These are phyloP conservation scores for Fusarium brevicatenulatum DNA, from an alignment of 2,329 filamentous ascomycete species.

Conservation along the genomic window DNA sequence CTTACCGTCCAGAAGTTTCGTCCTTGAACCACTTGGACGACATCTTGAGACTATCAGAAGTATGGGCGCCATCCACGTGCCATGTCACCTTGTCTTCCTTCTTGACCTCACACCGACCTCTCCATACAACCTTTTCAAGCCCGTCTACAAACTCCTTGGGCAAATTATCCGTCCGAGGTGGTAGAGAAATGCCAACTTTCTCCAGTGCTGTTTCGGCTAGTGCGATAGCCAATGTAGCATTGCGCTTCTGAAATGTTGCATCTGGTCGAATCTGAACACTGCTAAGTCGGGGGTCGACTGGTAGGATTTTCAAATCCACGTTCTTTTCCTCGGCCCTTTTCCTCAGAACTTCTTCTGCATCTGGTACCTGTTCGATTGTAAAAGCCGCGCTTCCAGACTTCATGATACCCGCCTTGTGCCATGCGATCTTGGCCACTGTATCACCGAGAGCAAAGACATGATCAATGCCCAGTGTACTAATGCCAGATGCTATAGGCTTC, in stretches of 20 bases:
- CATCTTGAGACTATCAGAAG: conserved; percentile 85
- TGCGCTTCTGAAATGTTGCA: conserved; percentile 68
- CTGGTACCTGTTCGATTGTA: conserved; percentile 62
- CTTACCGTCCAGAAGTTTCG: conserved; percentile 53
- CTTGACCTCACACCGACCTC: conserved; percentile 79
- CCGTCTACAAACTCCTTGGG: conserved; percentile 75
- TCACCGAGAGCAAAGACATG: conserved; percentile 71
- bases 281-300: conserved; percentile 57
- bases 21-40: conserved; percentile 83
- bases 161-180: conserved; percentile 50
- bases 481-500: conserved; percentile 66
- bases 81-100: conserved; percentile 70
- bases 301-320: conserved; percentile 59
- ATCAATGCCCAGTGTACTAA: conserved; percentile 75
- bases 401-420: conserved; percentile 80
- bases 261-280: conserved; percentile 61
- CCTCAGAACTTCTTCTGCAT: conserved; percentile 57
- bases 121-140: conserved; percentile 78
- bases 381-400: conserved; percentile 69
- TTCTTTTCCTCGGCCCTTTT: conserved; percentile 63
- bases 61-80: conserved; percentile 95
- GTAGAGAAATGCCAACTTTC: conserved; percentile 54
- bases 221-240: conserved; percentile 63
- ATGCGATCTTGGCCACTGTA: conserved; percentile 73
- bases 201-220: conserved; percentile 61